Evolutionary conservation across 1,284 basidiomycete genomes (phyloP).

Genomic region (Bjerkandera adusta): DNA sequence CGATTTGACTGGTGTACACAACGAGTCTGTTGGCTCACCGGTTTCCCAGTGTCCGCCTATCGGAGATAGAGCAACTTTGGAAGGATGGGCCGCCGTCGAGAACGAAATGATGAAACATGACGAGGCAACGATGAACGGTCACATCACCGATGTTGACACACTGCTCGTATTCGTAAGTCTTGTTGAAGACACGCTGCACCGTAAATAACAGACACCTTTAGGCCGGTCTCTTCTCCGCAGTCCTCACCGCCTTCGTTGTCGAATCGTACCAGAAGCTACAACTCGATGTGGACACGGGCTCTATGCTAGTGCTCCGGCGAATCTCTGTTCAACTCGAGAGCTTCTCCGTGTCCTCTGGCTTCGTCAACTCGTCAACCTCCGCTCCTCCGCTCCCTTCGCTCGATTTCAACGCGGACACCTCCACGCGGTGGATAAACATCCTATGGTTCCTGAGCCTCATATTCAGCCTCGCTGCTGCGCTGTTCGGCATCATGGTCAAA

Average conservation of each 20-base stretch:
- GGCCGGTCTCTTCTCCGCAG: slow-evolving; percentile 14
- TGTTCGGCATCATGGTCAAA: slow-evolving; percentile 13
- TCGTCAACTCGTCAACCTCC: neutral
- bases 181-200: neutral
- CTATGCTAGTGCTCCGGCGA: no score
- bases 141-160: slow-evolving; percentile 1
- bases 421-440: slow-evolving; percentile 9
- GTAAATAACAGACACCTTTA: neutral
- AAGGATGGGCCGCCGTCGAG: neutral
- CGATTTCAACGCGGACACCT: neutral
- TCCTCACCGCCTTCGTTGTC: slow-evolving; percentile 8
- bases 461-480: slow-evolving; percentile 13
- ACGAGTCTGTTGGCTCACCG: no score
- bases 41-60: no score
- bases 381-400: neutral
- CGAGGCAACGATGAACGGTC: neutral
- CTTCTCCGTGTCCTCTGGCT: no score
- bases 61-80: no score
- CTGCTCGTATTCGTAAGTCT: slow-evolving; percentile 5
- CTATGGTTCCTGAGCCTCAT: slow-evolving; percentile 16
- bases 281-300: no score
- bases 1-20: no score
- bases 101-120: neutral
- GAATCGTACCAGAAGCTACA: slow-evolving; percentile 10
- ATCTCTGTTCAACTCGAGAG: no score